Evolutionary conservation across 192 early-diverging fungal species (phyloP), one percentile per base, ranked within the genome.

Genomic region (Phycomyces blakesleeanus): DNA sequence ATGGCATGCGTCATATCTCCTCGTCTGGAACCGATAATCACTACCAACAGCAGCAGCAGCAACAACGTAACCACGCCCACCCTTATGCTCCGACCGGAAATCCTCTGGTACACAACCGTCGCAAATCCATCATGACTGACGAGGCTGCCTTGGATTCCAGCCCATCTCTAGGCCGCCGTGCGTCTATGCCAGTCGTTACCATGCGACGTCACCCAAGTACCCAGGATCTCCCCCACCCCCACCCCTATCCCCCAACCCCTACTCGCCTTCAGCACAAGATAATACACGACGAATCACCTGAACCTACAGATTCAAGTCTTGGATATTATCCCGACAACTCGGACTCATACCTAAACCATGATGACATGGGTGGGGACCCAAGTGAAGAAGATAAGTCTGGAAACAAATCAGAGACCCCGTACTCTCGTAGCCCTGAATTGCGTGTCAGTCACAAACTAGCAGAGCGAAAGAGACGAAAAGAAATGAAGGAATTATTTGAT

Each of bases 401-500:
- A 16, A 55, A 55, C 25, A 64, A 68, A 34, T 27, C 51, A 20
- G 83, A 85, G 20, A 82, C 80, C 1, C 87, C 86, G 14, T 89
- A 89, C 60, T 81, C 85, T 21, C 80, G 87, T 10, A 78, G 81
- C 0, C 90, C 91, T 25, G 90, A 94, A 65, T 73, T 94, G 24
- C 74, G 91, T 39, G 87, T 93, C 6, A 85, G 84, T 44, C 93
- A 95, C 76, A 95, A 95, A 69, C 66, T 95, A 29, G 93, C 93
- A 12, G 93, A 95, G 62, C 78, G 93, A 22, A 92, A 92, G 58
- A 82, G 93, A 24, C 83, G 93, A 50, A 91, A 88, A 69, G 93
- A 95, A 70, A 93, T 95, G 90, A 95, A 95, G 69, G 88, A 91
- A 22, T 78, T 95, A 38, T 95, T 95, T 87, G 93, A 95, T 74